Evolutionary conservation across 192 early-diverging fungal species (phyloP), one percentile per base, ranked within the genome.

Genomic region (Phycomyces blakesleeanus): DNA sequence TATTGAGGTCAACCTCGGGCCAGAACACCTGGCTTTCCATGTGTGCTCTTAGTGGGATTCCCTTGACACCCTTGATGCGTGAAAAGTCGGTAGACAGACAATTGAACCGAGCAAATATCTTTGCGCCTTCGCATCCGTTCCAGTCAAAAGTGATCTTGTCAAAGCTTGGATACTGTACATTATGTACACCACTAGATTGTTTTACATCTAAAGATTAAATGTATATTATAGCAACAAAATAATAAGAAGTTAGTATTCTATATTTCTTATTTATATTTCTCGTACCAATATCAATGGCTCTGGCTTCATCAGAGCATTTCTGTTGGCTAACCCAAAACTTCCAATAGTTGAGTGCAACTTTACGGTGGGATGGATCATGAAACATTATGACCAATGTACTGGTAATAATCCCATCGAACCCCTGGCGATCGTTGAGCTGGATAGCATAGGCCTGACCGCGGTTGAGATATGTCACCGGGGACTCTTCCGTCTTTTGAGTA

Each of bases 1-100:
- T 54, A 20, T 54, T 21, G 16, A 29, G 12, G 5, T 42, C 38
- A 16, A 50, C 20, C n/a, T 27, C n/a, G 26, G 18, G 16, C 10
- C 12, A 47, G 12, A 47, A 53, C 2, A 29, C 15, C 0, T 51
- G 39, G 16, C 51, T 75, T 55, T 73, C 77, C 16, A 77, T 67
- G 21, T 78, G 74, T 15, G 76, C 72, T 12, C 88, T 77, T 34
- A 90, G 66, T 21, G 85, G 84, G 39, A 87, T 85, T 0, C 88
- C 88, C 65, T 88, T 90, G 58, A 88, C 86, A 51, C 86, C 88
- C 73, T 90, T 90, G 68, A 90, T 85, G 8, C 85, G 67, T 55
- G 84, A 87, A 67, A 90, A 90, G 59, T 90, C 88, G 0, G 88
- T 90, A 2, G 88, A 90, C 26, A 90, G 67, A 64, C 85, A 88